Conservation (phyloP, 176 grass and related monocot genomes). For the Aegilops bicornis region DNA sequence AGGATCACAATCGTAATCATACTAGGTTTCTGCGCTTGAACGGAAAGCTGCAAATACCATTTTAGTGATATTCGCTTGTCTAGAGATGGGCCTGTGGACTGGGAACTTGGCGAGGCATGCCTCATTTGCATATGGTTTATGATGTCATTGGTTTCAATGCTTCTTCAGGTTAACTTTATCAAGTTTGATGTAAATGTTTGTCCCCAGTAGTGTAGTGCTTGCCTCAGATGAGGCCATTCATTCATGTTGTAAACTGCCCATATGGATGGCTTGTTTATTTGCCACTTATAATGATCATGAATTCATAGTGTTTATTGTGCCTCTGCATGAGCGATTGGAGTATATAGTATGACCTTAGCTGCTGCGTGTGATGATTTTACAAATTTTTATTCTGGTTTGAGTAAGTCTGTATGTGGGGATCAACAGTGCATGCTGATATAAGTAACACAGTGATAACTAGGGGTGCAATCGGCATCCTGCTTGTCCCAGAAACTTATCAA, state of each 20-base stretch:
- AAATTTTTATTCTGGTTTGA: not conserved
- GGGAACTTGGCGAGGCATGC: not conserved
- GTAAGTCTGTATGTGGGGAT: not conserved
- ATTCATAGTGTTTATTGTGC: not conserved
- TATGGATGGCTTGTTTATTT: not conserved
- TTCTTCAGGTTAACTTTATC: not conserved
- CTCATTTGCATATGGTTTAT: not conserved
- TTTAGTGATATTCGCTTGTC: not conserved
- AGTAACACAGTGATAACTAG: not conserved
- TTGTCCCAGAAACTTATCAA: too few species aligned
- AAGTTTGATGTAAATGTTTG: not conserved
- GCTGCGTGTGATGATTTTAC: slow-evolving; percentile 9
- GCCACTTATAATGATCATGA: not conserved
- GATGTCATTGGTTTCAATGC: not conserved
- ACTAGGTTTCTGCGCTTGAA: not conserved
- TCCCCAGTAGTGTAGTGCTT: not conserved
- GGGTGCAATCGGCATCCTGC: too few species aligned
- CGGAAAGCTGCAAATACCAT: not conserved
- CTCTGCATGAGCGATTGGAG: not conserved
- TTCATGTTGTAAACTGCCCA: not conserved
- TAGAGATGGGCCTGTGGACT: not conserved
- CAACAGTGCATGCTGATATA: not conserved
- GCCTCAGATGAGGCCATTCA: not conserved
- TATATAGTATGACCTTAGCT: not conserved
- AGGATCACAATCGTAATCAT: not conserved